phyloP scores from a whole-genome alignment of 2,329 filamentous ascomycete genomes.

The Calonectria leucothoes region DNA sequence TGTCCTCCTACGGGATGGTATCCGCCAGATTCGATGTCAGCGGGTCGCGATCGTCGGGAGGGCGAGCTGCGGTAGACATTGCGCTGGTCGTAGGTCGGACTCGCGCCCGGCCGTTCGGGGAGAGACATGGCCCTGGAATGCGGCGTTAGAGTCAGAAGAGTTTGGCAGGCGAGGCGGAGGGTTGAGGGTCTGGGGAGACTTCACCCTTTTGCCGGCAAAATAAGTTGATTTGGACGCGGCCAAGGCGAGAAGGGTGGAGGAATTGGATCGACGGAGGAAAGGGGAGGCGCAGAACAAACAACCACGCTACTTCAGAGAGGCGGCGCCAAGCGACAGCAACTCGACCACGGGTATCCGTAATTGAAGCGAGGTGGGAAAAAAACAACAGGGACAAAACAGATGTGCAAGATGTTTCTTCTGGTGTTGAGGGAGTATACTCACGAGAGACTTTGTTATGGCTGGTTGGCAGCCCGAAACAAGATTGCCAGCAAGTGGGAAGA shows the following conservation, averaged over 20 bases:
- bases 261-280: conserved; percentile 32
- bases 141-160: conserved; percentile 33
- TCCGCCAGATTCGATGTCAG: conserved; percentile 76
- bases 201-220: conserved; percentile 26
- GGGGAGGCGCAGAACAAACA: conserved; percentile 22
- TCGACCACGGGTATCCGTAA: conserved; percentile 17
- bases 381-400: conserved; percentile 14
- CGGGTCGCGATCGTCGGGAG: conserved; percentile 72
- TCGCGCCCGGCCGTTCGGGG: conserved; percentile 73
- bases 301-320: conserved; percentile 24
- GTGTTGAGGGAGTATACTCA: conserved; percentile 33
- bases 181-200: conserved; percentile 23
- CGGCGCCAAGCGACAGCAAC: conserved; percentile 19
- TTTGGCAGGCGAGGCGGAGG: not conserved
- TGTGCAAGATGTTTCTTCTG: conserved; percentile 17
- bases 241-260: conserved; percentile 23
- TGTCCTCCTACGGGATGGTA: conserved; percentile 57
- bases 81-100: conserved; percentile 70
- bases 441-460: conserved; percentile 41
- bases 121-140: conserved; percentile 67
- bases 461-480: conserved; percentile 33
- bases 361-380: not conserved
- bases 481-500: conserved; percentile 40
- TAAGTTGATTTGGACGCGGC: conserved; percentile 18
- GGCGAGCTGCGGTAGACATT: conserved; percentile 76